Evolutionary conservation across 768 basidiomycete genomes (phyloP).

Genomic region (Hemileccinum impolitum): DNA sequence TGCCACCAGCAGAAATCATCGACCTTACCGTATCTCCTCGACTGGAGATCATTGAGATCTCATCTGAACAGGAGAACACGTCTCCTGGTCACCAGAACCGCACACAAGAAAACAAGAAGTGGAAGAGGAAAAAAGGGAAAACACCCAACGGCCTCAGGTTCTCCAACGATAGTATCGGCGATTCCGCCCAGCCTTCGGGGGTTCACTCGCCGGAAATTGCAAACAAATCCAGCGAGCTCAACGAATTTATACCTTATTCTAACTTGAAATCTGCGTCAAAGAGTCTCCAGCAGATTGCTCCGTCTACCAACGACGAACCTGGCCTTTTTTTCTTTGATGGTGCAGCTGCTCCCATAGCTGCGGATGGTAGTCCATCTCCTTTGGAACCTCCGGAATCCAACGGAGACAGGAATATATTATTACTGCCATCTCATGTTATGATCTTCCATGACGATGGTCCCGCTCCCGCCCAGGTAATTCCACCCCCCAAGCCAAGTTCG

Average conservation of each 20-base stretch:
- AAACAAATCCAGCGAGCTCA: constrained; percentile 1
- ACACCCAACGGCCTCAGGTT: constrained; percentile 19
- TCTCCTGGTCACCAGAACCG: constrained; percentile 2
- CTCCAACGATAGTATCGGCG: constrained; percentile 9
- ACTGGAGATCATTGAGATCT: constrained; percentile 29
- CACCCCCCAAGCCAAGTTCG: constrained; percentile 38
- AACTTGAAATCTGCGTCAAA: constrained; percentile 42
- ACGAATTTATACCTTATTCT: constrained; percentile 17
- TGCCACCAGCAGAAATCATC: constrained; percentile 29
- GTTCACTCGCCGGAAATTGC: constrained; percentile 15
- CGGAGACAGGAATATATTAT: constrained; percentile 28
- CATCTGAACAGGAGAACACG: constrained; percentile 21
- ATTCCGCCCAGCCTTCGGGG: constrained; percentile 20
- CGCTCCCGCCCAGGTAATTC: constrained; percentile 45
- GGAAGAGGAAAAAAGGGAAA: constrained; percentile 28
- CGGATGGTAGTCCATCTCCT: constrained; percentile 8
- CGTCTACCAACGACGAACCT: constrained; percentile 14
- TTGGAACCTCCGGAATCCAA: constrained; percentile 19
- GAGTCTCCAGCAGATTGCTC: constrained; percentile 23
- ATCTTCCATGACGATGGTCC: constrained; percentile 37
- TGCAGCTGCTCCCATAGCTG: constrained; percentile 36
- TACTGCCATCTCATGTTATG: constrained; percentile 70
- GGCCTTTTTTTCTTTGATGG: constrained; percentile 52
- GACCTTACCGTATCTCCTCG: constrained; percentile 32
- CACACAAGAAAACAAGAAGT: constrained; percentile 19